Base-by-base conservation (phyloP, 1,139 yeast genomes). In the Pichia kudriavzevii region DNA sequence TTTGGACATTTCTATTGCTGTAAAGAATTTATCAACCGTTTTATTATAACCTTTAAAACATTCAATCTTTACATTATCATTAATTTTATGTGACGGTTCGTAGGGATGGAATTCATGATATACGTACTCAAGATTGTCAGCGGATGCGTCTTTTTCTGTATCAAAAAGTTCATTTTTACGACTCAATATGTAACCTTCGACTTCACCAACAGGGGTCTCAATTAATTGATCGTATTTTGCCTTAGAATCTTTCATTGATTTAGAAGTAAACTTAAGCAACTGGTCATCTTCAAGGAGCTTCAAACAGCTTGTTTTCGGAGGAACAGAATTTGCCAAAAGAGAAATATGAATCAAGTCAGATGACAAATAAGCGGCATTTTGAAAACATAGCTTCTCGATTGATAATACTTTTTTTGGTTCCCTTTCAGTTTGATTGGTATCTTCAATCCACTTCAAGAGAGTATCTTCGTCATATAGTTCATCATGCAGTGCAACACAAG, bases 81-180 rank as follows among this genome's bases (percentile, higher is more conserved):
- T 45, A 11, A 59, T 60, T 35, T 66, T 64, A 41, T 70, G 63
- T 37, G 58, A 52, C 0, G 95, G 95, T 35, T 66, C 56, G 55
- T 79, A 87, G 0, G 97, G 96, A 56, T 83, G 94, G 53, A 85
- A 91, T 43, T 83, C 94, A 37, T 84, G 94, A 45, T 71, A 82
- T 2, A 79, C 56, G 39, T 61, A 75, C 46, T 76, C 73, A 49
- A 72, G 61, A 27, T 56, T 59, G 11, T 52, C 53, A 3, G 34
- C 31, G 4, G 50, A 43, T 1, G 45, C 35, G 11, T 46, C 54
- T 19, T 60, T 60, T n/a, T 52, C 57, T 16, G 61, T 67, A 4
- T 60, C 52, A 47, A 59, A 72, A 8, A 67, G 58, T 1, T 70
- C 68, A 48, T 82, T 83, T 46, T 63, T 67, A 47, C 75, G 79